These are phyloP conservation scores for Saururus chinensis DNA, from an alignment of 164 flowering plant species.

Conservation along the genomic window DNA sequence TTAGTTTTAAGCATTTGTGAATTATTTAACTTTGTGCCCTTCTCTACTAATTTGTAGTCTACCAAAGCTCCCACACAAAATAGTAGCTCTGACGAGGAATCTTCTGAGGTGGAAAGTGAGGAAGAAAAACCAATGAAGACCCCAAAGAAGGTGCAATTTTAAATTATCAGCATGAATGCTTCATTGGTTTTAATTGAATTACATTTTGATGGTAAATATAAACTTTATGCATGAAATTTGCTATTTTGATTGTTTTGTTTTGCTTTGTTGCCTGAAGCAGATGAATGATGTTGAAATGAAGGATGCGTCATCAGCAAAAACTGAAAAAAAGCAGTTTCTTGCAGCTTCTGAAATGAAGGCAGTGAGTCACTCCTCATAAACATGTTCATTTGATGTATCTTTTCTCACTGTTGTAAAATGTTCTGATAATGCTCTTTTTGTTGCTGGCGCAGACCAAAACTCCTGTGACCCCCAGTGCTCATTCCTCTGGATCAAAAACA, in stretches of 20 bases:
- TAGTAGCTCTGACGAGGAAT: conserved; percentile 27
- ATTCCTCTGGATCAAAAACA: conserved; percentile 42
- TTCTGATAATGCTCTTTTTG: not conserved
- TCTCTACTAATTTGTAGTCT: conserved; percentile 1
- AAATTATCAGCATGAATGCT: too few species aligned
- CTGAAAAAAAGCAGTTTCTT: conserved; percentile 6
- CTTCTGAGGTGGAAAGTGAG: conserved; percentile 29
- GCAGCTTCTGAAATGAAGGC: conserved; percentile 29
- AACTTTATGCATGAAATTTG: too few species aligned
- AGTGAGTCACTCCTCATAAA: conserved; percentile 1
- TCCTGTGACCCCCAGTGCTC: conserved; percentile 37
- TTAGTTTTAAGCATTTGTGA: not conserved
- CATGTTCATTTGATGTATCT: not conserved
- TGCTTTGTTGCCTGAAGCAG: conserved; percentile 11
- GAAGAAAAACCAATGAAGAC: conserved; percentile 32
- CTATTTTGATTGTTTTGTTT: not conserved
- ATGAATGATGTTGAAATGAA: conserved; percentile 57
- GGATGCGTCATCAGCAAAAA: conserved; percentile 32
- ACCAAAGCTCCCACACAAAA: conserved; percentile 11
- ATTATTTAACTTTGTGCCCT: not conserved
- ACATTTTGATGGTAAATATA: not conserved
- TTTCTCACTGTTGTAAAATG: not conserved
- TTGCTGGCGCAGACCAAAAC: conserved; percentile 44
- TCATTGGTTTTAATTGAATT: not conserved
- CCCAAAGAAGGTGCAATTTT: conserved; percentile 25